Percentiles rank a stretch among this genome's conserved stretches.
phyloP scores from a whole-genome alignment of 495 filamentous ascomycete species.

The Aspergillus campestris region DNA sequence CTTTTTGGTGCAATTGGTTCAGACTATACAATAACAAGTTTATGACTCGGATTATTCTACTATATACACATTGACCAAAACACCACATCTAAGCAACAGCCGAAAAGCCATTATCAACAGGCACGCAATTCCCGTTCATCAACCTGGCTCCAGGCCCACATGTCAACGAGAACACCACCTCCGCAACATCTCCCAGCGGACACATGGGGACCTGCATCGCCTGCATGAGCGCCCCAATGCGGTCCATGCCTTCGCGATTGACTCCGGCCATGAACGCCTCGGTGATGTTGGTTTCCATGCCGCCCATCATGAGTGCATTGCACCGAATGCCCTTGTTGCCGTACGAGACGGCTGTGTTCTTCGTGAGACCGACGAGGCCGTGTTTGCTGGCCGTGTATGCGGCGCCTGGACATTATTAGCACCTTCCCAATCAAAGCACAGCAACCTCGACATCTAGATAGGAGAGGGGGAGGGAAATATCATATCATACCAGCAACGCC shows the following conservation, averaged over 20 bases:
- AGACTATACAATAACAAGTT: too few species aligned
- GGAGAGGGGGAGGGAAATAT: not conserved
- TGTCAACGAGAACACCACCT: constrained; percentile 20
- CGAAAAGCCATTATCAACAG: constrained; percentile 25
- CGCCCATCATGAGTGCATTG: constrained; percentile 48
- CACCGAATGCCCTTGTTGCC: constrained; percentile 47
- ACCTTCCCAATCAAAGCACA: not conserved
- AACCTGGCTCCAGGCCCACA: constrained; percentile 19
- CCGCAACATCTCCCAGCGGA: constrained; percentile 34
- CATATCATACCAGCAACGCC: constrained; percentile 22
- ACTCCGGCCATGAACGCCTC: constrained; percentile 39
- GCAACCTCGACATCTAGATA: not conserved
- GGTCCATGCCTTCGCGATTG: constrained; percentile 35
- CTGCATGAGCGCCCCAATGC: constrained; percentile 20
- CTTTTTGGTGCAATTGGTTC: too few species aligned
- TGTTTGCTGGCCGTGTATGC: constrained; percentile 41
- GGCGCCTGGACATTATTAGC: constrained; percentile 28
- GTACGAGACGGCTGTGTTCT: constrained; percentile 54
- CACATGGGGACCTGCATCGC: constrained; percentile 15
- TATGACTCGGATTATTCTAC: too few species aligned
- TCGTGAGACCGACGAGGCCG: constrained; percentile 48
- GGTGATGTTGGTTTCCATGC: constrained; percentile 48
- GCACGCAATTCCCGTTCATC: constrained; percentile 27
- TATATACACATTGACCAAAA: constrained; percentile 7
- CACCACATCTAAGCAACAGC: not conserved